Conservation (phyloP, 306 rosid genomes). For the Castanea crenata region DNA sequence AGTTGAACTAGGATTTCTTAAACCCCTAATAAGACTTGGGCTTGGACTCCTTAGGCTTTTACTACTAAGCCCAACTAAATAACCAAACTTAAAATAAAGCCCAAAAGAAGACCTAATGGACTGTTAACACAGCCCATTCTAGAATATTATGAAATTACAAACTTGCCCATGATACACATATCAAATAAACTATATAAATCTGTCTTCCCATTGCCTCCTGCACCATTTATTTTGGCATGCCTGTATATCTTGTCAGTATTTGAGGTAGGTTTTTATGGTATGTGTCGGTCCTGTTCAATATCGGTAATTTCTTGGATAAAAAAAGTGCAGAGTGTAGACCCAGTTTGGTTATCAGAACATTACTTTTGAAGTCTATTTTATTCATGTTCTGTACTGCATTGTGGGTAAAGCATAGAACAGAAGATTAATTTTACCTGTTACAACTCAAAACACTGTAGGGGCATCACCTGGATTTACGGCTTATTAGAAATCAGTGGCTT, state of each 20-base stretch:
- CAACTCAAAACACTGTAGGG: conserved; percentile 50
- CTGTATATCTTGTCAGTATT: background rate
- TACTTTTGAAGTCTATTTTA: background rate
- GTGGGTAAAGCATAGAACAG: background rate
- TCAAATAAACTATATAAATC: too few relatives aligned
- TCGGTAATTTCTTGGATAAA: background rate
- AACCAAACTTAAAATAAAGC: too few relatives aligned
- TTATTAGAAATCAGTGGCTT: conserved; percentile 92
- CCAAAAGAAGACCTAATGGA: too few relatives aligned
- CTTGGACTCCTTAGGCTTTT: too few relatives aligned
- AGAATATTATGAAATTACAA: too few relatives aligned
- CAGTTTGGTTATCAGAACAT: background rate
- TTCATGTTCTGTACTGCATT: background rate
- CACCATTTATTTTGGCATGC: too few relatives aligned
- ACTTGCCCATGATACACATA: too few relatives aligned
- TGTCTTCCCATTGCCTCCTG: too few relatives aligned
- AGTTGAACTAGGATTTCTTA: too few relatives aligned
- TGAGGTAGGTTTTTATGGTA: background rate
- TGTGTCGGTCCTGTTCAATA: background rate
- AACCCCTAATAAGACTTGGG: too few relatives aligned
- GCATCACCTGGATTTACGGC: conserved; percentile 90
- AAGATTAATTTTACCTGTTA: conserved; percentile 3
- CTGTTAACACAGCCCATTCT: too few relatives aligned
- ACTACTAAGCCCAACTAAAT: too few relatives aligned
- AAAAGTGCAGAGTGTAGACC: background rate